Conservation (phyloP, 257 asterid species). For the Nemophila menziesii region DNA sequence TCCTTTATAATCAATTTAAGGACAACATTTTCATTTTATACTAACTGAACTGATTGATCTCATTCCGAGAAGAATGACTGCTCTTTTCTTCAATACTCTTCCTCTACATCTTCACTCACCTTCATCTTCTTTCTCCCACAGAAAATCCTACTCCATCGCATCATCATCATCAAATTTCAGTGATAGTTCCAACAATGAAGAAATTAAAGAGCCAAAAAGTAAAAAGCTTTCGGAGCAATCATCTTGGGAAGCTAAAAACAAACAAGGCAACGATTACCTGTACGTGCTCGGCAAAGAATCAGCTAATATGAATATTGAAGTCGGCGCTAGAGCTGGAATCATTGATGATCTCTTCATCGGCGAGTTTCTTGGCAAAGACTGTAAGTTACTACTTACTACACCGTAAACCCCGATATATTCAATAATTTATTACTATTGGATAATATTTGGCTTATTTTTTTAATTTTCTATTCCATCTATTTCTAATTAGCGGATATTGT, state of each 20-base stretch:
- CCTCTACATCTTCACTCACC: constrained; percentile 39
- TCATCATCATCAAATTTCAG: constrained; percentile 12
- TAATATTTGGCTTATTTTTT: constrained; percentile 5
- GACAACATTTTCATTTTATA: constrained; percentile 18
- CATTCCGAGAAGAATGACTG: no score
- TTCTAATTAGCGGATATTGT: constrained; percentile 71
- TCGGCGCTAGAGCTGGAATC: constrained; percentile 90
- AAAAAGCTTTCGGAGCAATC: constrained; percentile 61
- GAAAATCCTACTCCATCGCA: constrained; percentile 10
- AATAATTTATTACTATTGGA: neutral
- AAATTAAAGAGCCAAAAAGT: constrained; percentile 17
- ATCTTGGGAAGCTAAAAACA: constrained; percentile 82
- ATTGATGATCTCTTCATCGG: constrained; percentile 86
- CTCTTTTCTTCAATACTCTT: constrained; percentile 25
- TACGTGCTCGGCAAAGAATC: constrained; percentile 87
- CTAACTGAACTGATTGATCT: neutral
- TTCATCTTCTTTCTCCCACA: constrained; percentile 17
- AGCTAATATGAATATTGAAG: constrained; percentile 87
- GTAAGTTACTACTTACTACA: constrained; percentile 27
- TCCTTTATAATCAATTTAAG: constrained; percentile 8
- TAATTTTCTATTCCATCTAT: no score
- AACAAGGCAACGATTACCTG: constrained; percentile 80
- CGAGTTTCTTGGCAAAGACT: constrained; percentile 90
- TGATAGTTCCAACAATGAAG: constrained; percentile 8
- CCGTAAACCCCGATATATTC: no score